Evolutionary conservation across 1,284 basidiomycete species (phyloP), one percentile per base, ranked within the genome.

Genomic region (Fomitopsis schrenkii): DNA sequence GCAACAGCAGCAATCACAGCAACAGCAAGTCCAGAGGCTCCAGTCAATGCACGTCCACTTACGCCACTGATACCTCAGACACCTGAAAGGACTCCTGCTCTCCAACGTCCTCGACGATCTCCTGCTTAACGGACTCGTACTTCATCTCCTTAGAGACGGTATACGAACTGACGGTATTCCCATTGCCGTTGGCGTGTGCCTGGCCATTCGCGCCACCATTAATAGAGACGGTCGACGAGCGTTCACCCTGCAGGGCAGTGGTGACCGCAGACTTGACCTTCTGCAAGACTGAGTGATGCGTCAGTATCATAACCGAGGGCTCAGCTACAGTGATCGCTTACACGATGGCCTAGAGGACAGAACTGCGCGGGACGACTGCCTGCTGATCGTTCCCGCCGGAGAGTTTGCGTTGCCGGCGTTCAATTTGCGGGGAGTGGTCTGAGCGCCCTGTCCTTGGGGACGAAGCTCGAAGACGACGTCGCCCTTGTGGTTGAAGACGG

Each of bases 401-500:
- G n/a, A 7, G 55, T 22, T 33, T 5, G 5, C 40, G 41, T n/a
- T n/a, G 57, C 5, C 28, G 19, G 22, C 22, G 22, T 22, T 22
- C 22, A 22, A 22, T 2, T 26, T 26, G 22, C 45, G 56, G 44
- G 14, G n/a, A 9, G 41, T 15, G 17, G 55, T 26, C 26, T 15
- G 15, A 15, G 41, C 45, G 22, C 33, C 45, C n/a, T 59, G 50
- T 9, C 46, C 41, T 55, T 65, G 59, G 5, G 67, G 68, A 15
- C 68, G 66, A 6, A 75, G 66, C 64, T 75, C 72, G 60, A 76
- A 72, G 14, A 76, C 60, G 4, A 76, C 62, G 56, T 76, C 74
- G 3, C 74, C 74, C 30, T 66, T 58, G 28, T 46, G 36, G 64
- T 71, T 73, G 68, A 75, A 75, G n/a, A 69, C 68, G 2, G 75